Evolutionary conservation across 306 rosid genomes (phyloP), one percentile per base, ranked within the genome.

Genomic region (Dryas octopetala): DNA sequence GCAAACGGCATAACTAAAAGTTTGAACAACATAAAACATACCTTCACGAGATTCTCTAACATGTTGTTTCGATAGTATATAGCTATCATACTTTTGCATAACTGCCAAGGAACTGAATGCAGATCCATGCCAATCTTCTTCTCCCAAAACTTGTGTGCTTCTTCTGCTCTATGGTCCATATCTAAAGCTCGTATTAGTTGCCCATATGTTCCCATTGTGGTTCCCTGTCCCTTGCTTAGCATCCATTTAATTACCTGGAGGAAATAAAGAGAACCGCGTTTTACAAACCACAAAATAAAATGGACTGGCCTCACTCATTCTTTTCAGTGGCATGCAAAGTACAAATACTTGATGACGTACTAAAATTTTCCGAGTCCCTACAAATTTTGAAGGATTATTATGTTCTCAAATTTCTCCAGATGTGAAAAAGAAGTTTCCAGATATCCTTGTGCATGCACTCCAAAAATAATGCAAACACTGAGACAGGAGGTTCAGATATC

Each of bases 221-320:
- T 94, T 68, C 98, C 98, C 75, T 94, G 96, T 62, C 96, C 97
- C 83, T 90, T 95, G 93, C 96, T 95, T 82, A 95, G 81, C 91
- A 95, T 95, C 98, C 96, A 95, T 78, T 95, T 95, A 78, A 91
- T 95, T 62, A 90, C 90, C 98, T 93, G 53, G 59, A 54, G 74
- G 52, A 75, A 51, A 32, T 71, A 66, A 41, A 59, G 73, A 64
- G 41, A 38, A 74, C 8, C 38, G 13, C 14, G 54, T 44, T 54
- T 47, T 57, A 40, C 12, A 40, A 60, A 23, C 15, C 46, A 48
- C 32, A 73, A 54, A 66, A 40, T 5, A 41, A 66, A 61, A 61
- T 28, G 44, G 32, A 32, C 0, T 32, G 45, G 66, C 9, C 44
- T 28, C 66, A 32, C 66, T 61, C 45, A 5, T 61, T 9, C 16